A percentile compares a stretch with the other conserved stretches of the same genome.
phyloP scores from a whole-genome alignment of 352 stramenopile genomes.

The Pythium inflatum region DNA sequence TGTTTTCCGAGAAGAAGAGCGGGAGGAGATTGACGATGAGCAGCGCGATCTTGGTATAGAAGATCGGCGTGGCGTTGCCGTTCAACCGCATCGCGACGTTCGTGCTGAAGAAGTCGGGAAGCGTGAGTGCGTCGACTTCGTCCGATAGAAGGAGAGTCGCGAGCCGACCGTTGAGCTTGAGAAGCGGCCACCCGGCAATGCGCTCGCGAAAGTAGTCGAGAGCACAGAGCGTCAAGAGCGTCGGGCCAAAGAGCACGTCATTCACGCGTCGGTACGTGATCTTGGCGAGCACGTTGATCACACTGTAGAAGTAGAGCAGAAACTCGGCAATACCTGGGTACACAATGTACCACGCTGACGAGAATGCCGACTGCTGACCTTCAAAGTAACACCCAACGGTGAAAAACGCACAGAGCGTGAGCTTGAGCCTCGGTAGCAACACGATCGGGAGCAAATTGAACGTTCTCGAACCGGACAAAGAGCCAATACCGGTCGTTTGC shows the following conservation, averaged over 20 bases:
- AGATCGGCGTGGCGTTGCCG: constrained; percentile 31
- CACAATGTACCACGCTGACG: constrained; percentile 42
- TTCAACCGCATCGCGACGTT: constrained; percentile 38
- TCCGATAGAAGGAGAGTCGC: constrained; percentile 13
- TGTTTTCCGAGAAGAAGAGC: constrained; percentile 19
- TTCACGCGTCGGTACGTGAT: constrained; percentile 32
- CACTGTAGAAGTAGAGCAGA: constrained; percentile 35
- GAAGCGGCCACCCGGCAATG: constrained; percentile 13
- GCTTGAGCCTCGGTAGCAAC: not conserved
- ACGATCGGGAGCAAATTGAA: constrained; percentile 30
- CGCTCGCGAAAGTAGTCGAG: constrained; percentile 34
- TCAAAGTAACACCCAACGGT: constrained; percentile 22
- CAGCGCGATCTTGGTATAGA: constrained; percentile 33
- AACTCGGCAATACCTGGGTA: constrained; percentile 39
- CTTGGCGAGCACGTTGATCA: constrained; percentile 44
- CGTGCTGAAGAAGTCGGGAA: constrained; percentile 38
- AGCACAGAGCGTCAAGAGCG: constrained; percentile 31
- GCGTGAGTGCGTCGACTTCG: constrained; percentile 30
- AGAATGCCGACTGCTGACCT: constrained; percentile 34
- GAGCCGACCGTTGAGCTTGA: constrained; percentile 30
- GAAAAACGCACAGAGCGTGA: not conserved
- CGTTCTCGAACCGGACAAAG: constrained; percentile 15
- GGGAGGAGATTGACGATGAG: constrained; percentile 33
- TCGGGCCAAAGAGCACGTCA: constrained; percentile 42
- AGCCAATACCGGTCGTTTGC: constrained; percentile 27